Conservation (phyloP, 768 basidiomycete species). For the Polyporus arcularius region DNA sequence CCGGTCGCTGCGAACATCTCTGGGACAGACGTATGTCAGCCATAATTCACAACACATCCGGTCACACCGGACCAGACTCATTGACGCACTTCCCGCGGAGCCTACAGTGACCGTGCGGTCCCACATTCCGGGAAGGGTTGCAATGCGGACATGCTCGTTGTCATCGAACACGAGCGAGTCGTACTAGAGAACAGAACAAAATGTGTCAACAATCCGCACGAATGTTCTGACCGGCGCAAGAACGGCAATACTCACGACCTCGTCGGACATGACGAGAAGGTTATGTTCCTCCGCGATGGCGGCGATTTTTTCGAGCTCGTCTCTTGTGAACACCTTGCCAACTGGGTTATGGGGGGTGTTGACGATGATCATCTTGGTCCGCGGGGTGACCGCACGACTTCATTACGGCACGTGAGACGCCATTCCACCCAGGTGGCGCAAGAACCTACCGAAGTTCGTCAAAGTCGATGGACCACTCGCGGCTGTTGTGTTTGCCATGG, state of each 20-base stretch:
- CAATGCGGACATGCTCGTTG: conserved; percentile 89
- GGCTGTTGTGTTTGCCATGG: conserved; percentile 51
- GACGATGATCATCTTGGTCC: conserved; percentile 92
- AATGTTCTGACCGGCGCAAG: background rate
- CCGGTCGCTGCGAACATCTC: conserved; percentile 97
- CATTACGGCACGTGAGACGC: conserved; percentile 3
- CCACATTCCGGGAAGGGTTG: conserved; percentile 97
- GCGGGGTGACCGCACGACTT: conserved; percentile 81
- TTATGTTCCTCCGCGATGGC: conserved; percentile 89
- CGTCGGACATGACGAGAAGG: conserved; percentile 90
- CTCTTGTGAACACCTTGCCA: conserved; percentile 91
- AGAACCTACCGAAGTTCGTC: conserved; percentile 74
- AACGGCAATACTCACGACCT: conserved; percentile 52
- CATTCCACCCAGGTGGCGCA: background rate
- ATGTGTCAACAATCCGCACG: background rate
- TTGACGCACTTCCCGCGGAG: conserved; percentile 82
- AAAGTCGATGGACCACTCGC: conserved; percentile 89
- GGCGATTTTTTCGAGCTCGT: conserved; percentile 85
- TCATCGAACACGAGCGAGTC: conserved; percentile 90
- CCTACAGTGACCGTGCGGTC: conserved; percentile 95
- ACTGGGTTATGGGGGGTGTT: conserved; percentile 98
- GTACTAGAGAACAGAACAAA: conserved; percentile 53
- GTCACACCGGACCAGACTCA: background rate
- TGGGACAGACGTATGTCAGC: conserved; percentile 38
- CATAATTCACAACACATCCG: background rate